Evolutionary conservation across 306 rosid genomes (phyloP).

Genomic region (Ammopiptanthus mongolicus): DNA sequence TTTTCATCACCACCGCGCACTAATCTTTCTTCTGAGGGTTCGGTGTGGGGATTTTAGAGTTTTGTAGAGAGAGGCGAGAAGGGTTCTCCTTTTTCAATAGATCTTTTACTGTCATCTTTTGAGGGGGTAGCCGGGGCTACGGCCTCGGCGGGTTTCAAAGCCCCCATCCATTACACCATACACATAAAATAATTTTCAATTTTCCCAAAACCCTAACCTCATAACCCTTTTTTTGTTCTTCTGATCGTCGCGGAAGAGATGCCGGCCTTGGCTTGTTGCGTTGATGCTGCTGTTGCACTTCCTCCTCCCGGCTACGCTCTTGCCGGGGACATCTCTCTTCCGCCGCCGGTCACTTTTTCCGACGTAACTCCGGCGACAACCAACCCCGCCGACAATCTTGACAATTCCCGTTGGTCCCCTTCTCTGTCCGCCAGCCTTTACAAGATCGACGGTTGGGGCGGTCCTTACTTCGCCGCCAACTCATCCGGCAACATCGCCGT

Average conservation of each 20-base stretch:
- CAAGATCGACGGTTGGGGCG: conserved; percentile 57
- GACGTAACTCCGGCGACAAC: conserved; percentile 31
- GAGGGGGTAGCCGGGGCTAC: conserved; percentile 99
- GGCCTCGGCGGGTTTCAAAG: conserved; percentile 95
- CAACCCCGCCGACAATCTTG: conserved; percentile 2
- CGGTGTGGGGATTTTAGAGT: conserved; percentile 56
- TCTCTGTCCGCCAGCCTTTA: conserved; percentile 46
- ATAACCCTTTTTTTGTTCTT: background rate
- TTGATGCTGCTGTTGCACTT: conserved; percentile 41
- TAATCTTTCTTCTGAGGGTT: conserved; percentile 37
- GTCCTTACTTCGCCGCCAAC: conserved; percentile 50
- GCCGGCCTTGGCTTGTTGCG: conserved; percentile 72
- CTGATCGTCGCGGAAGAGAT: conserved; percentile 48
- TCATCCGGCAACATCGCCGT: conserved; percentile 51
- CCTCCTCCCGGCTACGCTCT: conserved; percentile 56
- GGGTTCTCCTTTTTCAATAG: conserved; percentile 39
- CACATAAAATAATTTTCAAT: background rate
- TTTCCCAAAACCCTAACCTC: conserved; percentile 4
- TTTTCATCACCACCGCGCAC: background rate
- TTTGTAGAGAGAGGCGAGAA: conserved; percentile 28
- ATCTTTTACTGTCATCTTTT: conserved; percentile 57
- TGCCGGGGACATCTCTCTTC: conserved; percentile 50
- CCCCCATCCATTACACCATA: conserved; percentile 61
- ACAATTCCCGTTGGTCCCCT: conserved; percentile 46
- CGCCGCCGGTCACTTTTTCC: conserved; percentile 37